These are phyloP conservation scores for Ogataea nakhonphanomensis DNA, from an alignment of 805 yeast genomes.

Conservation along the genomic window DNA sequence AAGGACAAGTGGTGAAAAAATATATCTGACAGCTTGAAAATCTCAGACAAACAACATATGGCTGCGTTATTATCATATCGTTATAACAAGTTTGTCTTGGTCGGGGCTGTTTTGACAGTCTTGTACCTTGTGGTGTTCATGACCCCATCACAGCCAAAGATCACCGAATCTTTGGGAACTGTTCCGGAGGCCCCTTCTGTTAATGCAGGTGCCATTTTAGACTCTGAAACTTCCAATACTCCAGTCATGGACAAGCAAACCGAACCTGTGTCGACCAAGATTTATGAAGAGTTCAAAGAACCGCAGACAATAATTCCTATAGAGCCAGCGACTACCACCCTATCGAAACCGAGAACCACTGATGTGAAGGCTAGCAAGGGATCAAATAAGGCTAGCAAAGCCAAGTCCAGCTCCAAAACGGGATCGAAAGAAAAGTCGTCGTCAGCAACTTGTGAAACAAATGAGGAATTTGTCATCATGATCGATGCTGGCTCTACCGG, in stretches of 20 bases:
- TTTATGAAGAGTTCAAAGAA: no score
- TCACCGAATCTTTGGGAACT: constrained; percentile 9
- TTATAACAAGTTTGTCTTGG: constrained; percentile 50
- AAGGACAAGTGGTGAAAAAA: constrained; percentile 3
- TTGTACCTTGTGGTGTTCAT: constrained; percentile 49
- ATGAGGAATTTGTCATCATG: constrained; percentile 79
- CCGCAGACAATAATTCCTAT: no score
- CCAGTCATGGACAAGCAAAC: no score
- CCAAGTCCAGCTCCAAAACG: no score
- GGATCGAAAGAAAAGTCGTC: no score
- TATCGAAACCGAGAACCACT: no score
- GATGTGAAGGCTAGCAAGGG: no score
- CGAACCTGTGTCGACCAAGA: no score
- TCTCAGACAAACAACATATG: constrained; percentile 9
- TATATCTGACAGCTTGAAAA: not conserved
- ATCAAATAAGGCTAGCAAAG: not conserved
- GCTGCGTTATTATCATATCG: constrained; percentile 35
- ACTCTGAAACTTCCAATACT: not conserved
- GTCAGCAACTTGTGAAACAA: constrained; percentile 33
- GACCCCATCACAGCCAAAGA: constrained; percentile 23
- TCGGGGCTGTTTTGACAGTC: constrained; percentile 42
- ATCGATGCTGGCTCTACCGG: constrained; percentile 98
- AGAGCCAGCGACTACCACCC: no score
- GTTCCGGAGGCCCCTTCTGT: constrained; percentile 4
- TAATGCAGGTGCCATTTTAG: constrained; percentile 15